Conservation (phyloP, 2,329 filamentous ascomycete genomes). For the Aschersonia sp. region DNA sequence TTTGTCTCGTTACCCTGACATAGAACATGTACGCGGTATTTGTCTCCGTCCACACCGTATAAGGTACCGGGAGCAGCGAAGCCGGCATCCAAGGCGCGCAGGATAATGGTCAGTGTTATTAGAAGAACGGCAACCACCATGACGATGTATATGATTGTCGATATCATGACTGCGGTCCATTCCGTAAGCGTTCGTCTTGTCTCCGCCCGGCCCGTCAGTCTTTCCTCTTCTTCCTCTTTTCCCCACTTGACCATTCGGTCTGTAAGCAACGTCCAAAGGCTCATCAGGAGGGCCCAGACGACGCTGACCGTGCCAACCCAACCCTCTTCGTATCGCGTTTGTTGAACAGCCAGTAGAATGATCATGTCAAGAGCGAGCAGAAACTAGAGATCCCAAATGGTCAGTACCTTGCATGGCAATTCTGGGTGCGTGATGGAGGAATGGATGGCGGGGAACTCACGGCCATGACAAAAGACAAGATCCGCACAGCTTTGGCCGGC, state of each 20-base stretch:
- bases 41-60: slow-evolving; percentile 69
- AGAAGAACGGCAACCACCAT: slow-evolving; percentile 58
- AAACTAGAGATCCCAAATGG: slow-evolving; percentile 8
- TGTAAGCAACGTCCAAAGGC: slow-evolving; percentile 63
- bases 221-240: slow-evolving; percentile 83
- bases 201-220: slow-evolving; percentile 79
- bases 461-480: slow-evolving; percentile 56
- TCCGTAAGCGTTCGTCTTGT: slow-evolving; percentile 68
- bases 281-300: slow-evolving; percentile 65
- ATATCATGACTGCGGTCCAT: slow-evolving; percentile 68
- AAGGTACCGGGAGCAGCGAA: slow-evolving; percentile 59
- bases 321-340: slow-evolving; percentile 69
- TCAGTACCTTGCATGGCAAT: not conserved
- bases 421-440: not conserved
- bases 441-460: slow-evolving; percentile 8
- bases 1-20: slow-evolving; percentile 60
- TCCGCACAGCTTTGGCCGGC: slow-evolving; percentile 65
- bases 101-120: slow-evolving; percentile 63
- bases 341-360: slow-evolving; percentile 61
- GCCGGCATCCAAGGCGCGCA: slow-evolving; percentile 67
- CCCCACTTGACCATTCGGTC: slow-evolving; percentile 83
- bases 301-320: slow-evolving; percentile 84
- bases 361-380: slow-evolving; percentile 50
- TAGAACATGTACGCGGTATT: slow-evolving; percentile 76
- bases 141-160: slow-evolving; percentile 55